Percentiles rank a stretch among this genome's conserved stretches.
Conservation (phyloP, 352 stramenopile genomes). For the Thraustotheca clavata region DNA sequence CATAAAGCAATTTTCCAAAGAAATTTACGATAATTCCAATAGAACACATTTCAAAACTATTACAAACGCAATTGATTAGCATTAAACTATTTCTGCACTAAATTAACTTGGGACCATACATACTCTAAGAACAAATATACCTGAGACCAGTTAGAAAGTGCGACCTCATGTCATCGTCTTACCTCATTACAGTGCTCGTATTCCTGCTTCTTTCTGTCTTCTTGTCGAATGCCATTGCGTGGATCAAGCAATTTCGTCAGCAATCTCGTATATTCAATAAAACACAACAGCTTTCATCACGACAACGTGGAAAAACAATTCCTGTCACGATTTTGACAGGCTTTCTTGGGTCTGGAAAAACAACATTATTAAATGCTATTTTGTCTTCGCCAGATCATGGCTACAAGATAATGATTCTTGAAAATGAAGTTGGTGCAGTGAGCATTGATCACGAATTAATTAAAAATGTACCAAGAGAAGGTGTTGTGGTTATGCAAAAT, state of each 20-base stretch:
- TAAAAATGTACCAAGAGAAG: conserved; percentile 35
- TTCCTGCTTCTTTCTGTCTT: conserved; percentile 44
- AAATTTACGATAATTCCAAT: no score
- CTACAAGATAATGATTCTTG: conserved; percentile 95
- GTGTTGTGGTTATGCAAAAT: conserved; percentile 97
- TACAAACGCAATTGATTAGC: no score
- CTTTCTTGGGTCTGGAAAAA: conserved; percentile 95
- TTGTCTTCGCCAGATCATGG: conserved; percentile 84
- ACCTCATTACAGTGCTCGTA: no score
- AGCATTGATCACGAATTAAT: conserved; percentile 66
- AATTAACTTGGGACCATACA: no score
- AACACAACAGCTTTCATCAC: conserved; percentile 33
- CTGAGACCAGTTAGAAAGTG: no score
- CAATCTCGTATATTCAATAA: conserved; percentile 52
- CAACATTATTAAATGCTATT: conserved; percentile 97
- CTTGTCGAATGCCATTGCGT: conserved; percentile 55
- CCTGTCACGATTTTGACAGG: conserved; percentile 95
- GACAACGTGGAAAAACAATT: conserved; percentile 38
- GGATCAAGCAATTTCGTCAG: conserved; percentile 49
- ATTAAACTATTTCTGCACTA: no score
- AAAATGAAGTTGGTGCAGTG: conserved; percentile 98
- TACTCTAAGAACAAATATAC: no score
- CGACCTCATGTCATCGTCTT: no score
- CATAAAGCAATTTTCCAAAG: no score
- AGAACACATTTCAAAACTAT: no score